These are phyloP conservation scores for Diaporthe vaccinii DNA, from an alignment of 2,329 filamentous ascomycete genomes.

Conservation along the genomic window DNA sequence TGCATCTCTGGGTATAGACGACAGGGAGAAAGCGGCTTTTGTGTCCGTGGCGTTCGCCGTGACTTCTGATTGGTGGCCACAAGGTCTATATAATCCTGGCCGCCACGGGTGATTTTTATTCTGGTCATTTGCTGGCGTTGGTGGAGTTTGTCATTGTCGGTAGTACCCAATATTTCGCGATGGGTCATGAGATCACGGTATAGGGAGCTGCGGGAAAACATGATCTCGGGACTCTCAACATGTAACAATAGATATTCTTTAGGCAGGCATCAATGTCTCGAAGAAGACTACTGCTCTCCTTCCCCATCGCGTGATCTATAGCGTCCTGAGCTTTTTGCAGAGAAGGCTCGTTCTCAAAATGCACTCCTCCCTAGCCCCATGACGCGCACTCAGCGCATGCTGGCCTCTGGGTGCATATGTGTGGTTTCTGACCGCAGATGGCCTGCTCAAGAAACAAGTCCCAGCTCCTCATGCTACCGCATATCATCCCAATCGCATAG, in stretches of 20 bases:
- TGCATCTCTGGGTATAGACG: conserved; percentile 39
- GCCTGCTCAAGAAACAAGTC: neutral
- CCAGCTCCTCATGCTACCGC: neutral
- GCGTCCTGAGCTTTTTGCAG: neutral
- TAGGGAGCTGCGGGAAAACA: conserved; percentile 27
- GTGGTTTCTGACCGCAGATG: neutral
- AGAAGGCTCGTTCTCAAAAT: neutral
- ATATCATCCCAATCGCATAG: neutral
- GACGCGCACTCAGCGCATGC: neutral
- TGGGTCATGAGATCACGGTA: conserved; percentile 40
- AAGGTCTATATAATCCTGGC: conserved; percentile 26
- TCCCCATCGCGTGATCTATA: neutral
- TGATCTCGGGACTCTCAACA: conserved; percentile 30
- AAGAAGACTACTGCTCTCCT: neutral
- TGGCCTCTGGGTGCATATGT: too few relatives aligned
- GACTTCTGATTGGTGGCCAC: conserved; percentile 22
- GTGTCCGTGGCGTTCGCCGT: conserved; percentile 27
- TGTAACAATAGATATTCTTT: conserved; percentile 39
- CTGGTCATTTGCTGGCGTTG: conserved; percentile 40
- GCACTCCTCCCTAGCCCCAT: neutral
- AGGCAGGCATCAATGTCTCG: conserved; percentile 40
- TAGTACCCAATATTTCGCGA: conserved; percentile 41
- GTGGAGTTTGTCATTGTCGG: conserved; percentile 30
- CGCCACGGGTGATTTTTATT: conserved; percentile 5
- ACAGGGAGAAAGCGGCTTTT: conserved; percentile 28